phyloP scores from a whole-genome alignment of 331 rosid species.

The Arachis monticola region DNA sequence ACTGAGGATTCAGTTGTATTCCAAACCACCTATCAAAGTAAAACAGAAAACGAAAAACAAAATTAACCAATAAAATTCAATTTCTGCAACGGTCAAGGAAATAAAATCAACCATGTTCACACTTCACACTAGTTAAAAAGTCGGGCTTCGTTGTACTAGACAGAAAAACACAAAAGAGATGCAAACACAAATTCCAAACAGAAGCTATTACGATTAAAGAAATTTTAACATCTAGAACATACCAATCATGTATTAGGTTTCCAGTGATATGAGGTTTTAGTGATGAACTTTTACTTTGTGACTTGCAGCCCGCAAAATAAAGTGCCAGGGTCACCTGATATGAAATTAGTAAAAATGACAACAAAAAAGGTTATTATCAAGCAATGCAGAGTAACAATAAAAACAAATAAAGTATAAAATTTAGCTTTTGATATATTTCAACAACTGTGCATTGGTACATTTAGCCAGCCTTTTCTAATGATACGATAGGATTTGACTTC shows the following conservation, averaged over 20 bases:
- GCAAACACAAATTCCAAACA: not conserved
- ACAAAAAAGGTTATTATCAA: slow-evolving; percentile 14
- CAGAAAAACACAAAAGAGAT: too few relatives aligned
- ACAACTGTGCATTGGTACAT: too few relatives aligned
- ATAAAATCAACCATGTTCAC: slow-evolving; percentile 24
- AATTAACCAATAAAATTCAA: slow-evolving; percentile 35
- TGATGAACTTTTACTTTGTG: slow-evolving; percentile 72
- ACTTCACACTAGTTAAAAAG: slow-evolving; percentile 10
- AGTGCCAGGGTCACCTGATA: slow-evolving; percentile 72
- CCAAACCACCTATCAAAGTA: slow-evolving; percentile 89
- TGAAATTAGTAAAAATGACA: slow-evolving; percentile 35
- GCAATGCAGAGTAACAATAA: slow-evolving; percentile 1
- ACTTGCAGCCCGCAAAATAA: slow-evolving; percentile 70
- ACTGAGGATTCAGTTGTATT: slow-evolving; percentile 90
- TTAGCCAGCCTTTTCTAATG: too few relatives aligned
- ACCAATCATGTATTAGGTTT: slow-evolving; percentile 84
- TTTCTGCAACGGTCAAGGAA: slow-evolving; percentile 5
- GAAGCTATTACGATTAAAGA: slow-evolving; percentile 28
- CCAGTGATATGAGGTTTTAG: slow-evolving; percentile 77
- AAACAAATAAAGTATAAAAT: not conserved
- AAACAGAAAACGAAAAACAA: slow-evolving; percentile 29
- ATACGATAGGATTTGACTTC: too few relatives aligned
- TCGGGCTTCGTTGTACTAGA: too few relatives aligned
- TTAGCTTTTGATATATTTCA: too few relatives aligned
- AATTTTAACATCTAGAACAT: slow-evolving; percentile 38